These are phyloP conservation scores for Pyricularia pennisetigena DNA, from an alignment of 2,329 filamentous ascomycete species.

Conservation along the genomic window DNA sequence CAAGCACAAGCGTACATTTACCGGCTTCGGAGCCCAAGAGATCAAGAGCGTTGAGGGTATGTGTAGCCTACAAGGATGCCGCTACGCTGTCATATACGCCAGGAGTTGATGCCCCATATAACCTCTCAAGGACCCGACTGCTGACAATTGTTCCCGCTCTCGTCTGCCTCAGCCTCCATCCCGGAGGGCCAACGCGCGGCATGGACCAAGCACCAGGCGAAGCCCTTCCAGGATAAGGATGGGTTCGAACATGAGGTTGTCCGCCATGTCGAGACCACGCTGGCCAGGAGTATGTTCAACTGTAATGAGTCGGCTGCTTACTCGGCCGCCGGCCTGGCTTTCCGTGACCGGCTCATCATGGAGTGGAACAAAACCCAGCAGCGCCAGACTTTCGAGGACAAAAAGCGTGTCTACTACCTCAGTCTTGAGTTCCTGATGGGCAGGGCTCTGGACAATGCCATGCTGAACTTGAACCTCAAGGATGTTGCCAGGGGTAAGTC, in stretches of 20 bases:
- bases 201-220: constrained; percentile 55
- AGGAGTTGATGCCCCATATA: neutral
- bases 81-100: neutral
- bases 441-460: constrained; percentile 91
- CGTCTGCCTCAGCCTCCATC: constrained; percentile 49
- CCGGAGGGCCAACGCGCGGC: constrained; percentile 80
- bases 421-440: constrained; percentile 98
- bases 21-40: constrained; percentile 80
- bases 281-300: constrained; percentile 95
- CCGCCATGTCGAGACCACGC: constrained; percentile 89
- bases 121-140: neutral
- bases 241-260: constrained; percentile 84
- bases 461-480: constrained; percentile 91
- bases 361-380: constrained; percentile 99
- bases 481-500: constrained; percentile 65
- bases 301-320: constrained; percentile 95
- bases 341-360: constrained; percentile 84
- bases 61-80: constrained; percentile 9
- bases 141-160: neutral
- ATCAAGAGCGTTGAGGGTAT: constrained; percentile 89
- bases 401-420: constrained; percentile 93
- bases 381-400: constrained; percentile 80
- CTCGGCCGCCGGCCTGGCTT: constrained; percentile 79
- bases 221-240: constrained; percentile 67
- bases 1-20: constrained; percentile 96